Evolutionary conservation across 495 filamentous ascomycete species (phyloP).

Genomic region (Usnea hakonensis): DNA sequence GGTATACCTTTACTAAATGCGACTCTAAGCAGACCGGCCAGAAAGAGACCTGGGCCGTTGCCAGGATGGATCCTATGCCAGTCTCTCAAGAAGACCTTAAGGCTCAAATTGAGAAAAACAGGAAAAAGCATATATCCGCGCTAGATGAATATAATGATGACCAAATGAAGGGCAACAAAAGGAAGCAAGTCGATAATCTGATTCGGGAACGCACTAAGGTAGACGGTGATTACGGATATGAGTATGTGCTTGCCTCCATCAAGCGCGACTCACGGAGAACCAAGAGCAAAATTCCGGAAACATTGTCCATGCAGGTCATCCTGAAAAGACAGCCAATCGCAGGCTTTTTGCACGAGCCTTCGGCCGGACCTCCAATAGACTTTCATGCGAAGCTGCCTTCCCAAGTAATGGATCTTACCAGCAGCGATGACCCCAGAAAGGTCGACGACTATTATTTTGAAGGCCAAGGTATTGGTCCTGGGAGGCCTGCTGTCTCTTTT

Average conservation of each 20-base stretch:
- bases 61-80: not conserved
- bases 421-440: not conserved
- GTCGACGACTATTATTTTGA: not conserved
- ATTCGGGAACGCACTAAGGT: not conserved
- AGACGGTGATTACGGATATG: conserved; percentile 1
- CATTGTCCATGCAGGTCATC: conserved; percentile 2
- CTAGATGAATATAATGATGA: not conserved
- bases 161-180: conserved; percentile 4
- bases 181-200: conserved; percentile 1
- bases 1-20: conserved; percentile 2
- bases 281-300: not conserved
- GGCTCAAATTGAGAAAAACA: not conserved
- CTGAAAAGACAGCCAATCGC: not conserved
- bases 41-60: conserved; percentile 4
- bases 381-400: not conserved
- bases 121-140: not conserved
- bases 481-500: not conserved
- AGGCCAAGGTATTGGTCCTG: not conserved
- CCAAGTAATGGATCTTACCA: not conserved
- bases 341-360: not conserved
- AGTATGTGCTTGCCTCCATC: conserved; percentile 4
- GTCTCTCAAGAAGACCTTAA: not conserved
- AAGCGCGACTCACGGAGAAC: not conserved
- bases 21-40: not conserved
- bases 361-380: not conserved